Percentiles rank a stretch among this genome's conserved stretches.
Evolutionary conservation across 2,329 filamentous ascomycete genomes (phyloP).

Genomic region (Seiridium unicorne): DNA sequence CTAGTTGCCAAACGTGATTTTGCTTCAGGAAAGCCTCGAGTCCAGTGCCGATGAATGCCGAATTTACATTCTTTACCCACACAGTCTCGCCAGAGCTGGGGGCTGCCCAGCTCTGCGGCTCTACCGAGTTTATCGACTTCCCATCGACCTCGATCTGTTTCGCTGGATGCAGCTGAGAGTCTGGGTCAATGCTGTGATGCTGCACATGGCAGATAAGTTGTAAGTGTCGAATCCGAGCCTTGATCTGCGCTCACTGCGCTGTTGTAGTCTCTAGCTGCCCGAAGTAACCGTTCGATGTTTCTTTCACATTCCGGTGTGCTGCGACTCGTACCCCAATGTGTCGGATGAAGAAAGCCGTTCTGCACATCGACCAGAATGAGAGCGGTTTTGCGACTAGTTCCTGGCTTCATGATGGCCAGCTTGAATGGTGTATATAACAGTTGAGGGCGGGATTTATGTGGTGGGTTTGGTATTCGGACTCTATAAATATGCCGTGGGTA

Average conservation of each 20-base stretch:
- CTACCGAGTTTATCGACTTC: constrained; percentile 28
- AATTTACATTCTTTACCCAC: constrained; percentile 43
- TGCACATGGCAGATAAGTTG: constrained; percentile 43
- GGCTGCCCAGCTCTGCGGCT: constrained; percentile 19
- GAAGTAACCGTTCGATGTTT: constrained; percentile 37
- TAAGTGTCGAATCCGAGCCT: too few species aligned
- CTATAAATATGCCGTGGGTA: too few species aligned
- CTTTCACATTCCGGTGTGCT: constrained; percentile 42
- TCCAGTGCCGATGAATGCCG: constrained; percentile 41
- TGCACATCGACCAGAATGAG: constrained; percentile 48
- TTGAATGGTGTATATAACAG: not conserved
- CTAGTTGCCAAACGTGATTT: constrained; percentile 32
- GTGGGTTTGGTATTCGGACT: too few species aligned
- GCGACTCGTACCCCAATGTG: constrained; percentile 36
- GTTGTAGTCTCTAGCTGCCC: constrained; percentile 20
- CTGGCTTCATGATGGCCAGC: constrained; percentile 15
- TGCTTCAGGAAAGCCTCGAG: constrained; percentile 35
- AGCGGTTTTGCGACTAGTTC: constrained; percentile 29
- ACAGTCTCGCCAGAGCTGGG: constrained; percentile 33
- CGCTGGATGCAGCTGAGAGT: constrained; percentile 34
- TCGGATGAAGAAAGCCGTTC: constrained; percentile 35
- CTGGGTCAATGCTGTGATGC: constrained; percentile 36
- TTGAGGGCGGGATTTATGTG: not conserved
- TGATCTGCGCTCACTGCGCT: not conserved
- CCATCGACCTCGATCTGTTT: constrained; percentile 19